These are phyloP conservation scores for Podaxis carcinomalis DNA, from an alignment of 768 basidiomycete genomes.

Conservation along the genomic window DNA sequence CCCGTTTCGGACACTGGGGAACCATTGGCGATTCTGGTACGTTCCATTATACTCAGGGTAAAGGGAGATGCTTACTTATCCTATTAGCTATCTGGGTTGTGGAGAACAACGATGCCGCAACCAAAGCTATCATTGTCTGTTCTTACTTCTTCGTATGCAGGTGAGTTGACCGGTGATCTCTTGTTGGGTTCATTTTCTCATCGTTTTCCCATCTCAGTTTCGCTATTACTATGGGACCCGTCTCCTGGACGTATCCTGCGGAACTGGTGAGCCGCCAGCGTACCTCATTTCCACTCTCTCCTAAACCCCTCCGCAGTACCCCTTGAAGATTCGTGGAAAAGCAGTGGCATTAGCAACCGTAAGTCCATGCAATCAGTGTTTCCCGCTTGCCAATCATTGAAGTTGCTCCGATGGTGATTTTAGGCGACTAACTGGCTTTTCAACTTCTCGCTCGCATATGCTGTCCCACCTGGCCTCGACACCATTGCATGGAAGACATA, in stretches of 20 bases:
- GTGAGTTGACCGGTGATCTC: slow-evolving; percentile 13
- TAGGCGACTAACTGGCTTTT: slow-evolving; percentile 54
- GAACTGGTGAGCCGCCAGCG: slow-evolving; percentile 38
- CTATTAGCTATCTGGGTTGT: slow-evolving; percentile 47
- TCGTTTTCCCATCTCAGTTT: slow-evolving; percentile 32
- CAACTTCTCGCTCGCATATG: slow-evolving; percentile 73
- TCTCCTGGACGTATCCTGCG: slow-evolving; percentile 71
- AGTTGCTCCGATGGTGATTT: neutral
- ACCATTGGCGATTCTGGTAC: slow-evolving; percentile 30
- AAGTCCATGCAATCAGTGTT: slow-evolving; percentile 2
- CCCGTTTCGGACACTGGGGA: slow-evolving; percentile 61
- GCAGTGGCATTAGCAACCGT: slow-evolving; percentile 50
- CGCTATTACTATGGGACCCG: slow-evolving; percentile 74
- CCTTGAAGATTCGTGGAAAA: slow-evolving; percentile 60
- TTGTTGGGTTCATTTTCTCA: neutral
- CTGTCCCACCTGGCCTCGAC: slow-evolving; percentile 66
- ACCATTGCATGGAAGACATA: slow-evolving; percentile 72
- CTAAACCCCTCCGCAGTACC: slow-evolving; percentile 32
- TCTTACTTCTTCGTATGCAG: slow-evolving; percentile 74
- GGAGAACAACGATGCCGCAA: slow-evolving; percentile 44
- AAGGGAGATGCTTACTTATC: neutral
- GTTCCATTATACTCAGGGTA: slow-evolving; percentile 7
- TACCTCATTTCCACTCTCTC: neutral
- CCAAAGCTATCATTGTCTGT: slow-evolving; percentile 71
- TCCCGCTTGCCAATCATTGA: neutral